Conservation (phyloP, 164 flowering plant species). For the Piper longum region DNA sequence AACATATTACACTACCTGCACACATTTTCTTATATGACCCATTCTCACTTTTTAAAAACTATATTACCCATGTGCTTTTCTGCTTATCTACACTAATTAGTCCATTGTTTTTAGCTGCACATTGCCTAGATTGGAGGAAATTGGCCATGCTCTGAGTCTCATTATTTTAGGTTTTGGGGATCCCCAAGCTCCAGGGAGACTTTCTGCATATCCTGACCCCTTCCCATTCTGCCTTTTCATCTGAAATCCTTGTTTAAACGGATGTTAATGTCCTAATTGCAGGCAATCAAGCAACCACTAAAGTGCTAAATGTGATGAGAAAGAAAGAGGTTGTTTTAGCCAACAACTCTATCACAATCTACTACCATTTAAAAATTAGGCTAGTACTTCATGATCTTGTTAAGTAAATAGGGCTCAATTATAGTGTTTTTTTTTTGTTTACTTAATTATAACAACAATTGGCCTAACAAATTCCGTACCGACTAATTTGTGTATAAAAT, state of each 20-base stretch:
- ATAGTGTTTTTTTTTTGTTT: too few species aligned
- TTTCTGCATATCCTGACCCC: constrained; percentile 1
- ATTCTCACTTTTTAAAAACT: neutral
- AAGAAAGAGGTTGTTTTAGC: too few species aligned
- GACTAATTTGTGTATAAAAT: too few species aligned
- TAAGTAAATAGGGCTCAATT: too few species aligned
- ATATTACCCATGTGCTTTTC: neutral
- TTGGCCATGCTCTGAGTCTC: constrained; percentile 1
- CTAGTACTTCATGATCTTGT: too few species aligned
- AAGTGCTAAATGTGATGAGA: too few species aligned
- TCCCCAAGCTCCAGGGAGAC: constrained; percentile 3
- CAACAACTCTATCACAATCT: too few species aligned
- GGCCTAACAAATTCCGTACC: too few species aligned
- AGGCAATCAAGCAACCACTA: neutral
- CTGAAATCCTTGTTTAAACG: neutral
- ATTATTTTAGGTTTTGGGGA: constrained; percentile 4
- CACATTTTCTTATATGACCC: neutral
- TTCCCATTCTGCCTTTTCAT: neutral
- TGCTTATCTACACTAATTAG: neutral
- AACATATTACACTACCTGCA: neutral
- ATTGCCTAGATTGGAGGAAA: constrained; percentile 8
- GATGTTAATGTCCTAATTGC: neutral
- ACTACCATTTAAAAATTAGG: too few species aligned
- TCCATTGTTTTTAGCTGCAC: neutral
- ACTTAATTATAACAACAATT: too few species aligned